These are phyloP conservation scores for Moesziomyces antarcticus DNA, from an alignment of 1,284 basidiomycete genomes.

Conservation along the genomic window DNA sequence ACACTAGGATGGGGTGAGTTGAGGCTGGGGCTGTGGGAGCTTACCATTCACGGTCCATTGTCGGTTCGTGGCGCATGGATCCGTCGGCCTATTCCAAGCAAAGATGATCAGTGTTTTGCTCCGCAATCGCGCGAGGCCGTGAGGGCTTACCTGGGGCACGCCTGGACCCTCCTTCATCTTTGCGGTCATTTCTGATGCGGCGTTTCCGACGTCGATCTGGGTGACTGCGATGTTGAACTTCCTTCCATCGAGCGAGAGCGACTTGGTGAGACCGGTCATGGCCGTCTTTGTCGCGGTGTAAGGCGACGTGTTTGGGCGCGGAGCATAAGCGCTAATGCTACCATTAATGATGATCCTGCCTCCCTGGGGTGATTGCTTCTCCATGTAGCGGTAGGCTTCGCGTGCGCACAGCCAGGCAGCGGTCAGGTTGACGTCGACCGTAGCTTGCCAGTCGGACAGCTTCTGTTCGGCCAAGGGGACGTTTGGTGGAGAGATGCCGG, in stretches of 20 bases:
- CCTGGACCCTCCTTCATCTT: conserved; percentile 51
- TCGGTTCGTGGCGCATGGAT: conserved; percentile 45
- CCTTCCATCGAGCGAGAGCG: conserved; percentile 52
- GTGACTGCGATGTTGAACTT: conserved; percentile 52
- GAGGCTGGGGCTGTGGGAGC: neutral
- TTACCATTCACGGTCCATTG: conserved; percentile 49
- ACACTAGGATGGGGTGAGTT: too few relatives aligned
- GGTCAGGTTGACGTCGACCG: conserved; percentile 55
- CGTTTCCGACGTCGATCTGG: conserved; percentile 60
- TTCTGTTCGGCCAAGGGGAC: conserved; percentile 46
- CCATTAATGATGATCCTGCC: conserved; percentile 61
- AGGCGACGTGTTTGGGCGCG: conserved; percentile 38
- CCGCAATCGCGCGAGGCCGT: neutral
- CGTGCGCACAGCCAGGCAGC: conserved; percentile 54
- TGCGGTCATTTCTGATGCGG: conserved; percentile 53
- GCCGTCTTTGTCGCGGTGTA: conserved; percentile 60
- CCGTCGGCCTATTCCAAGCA: conserved; percentile 37
- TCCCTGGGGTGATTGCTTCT: conserved; percentile 46
- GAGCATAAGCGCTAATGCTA: conserved; percentile 51
- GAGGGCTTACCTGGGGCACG: conserved; percentile 31
- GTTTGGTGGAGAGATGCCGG: conserved; percentile 53
- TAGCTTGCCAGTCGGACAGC: conserved; percentile 54
- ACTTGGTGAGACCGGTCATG: conserved; percentile 54
- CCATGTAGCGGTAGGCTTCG: conserved; percentile 58
- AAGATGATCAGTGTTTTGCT: neutral